These are phyloP conservation scores for Cryphonectria carpinicola DNA, from an alignment of 2,329 filamentous ascomycete genomes.

Conservation along the genomic window DNA sequence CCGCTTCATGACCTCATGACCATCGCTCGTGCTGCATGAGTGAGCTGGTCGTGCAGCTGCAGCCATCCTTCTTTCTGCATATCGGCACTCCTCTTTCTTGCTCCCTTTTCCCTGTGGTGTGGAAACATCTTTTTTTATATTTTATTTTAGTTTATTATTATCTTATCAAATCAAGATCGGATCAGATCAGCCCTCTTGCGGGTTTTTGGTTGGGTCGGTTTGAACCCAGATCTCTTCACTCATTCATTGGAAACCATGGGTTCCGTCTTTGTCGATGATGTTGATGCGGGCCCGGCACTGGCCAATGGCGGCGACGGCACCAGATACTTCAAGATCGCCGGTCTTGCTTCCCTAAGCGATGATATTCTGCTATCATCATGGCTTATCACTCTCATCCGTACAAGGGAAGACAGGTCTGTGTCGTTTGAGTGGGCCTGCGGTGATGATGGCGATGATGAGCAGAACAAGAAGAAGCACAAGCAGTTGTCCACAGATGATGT, in stretches of 20 bases:
- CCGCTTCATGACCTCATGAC: too few relatives aligned
- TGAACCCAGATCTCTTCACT: too few relatives aligned
- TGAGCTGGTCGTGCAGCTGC: background rate
- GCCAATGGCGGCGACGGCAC: conserved; percentile 28
- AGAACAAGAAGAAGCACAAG: conserved; percentile 30
- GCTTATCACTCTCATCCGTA: conserved; percentile 49
- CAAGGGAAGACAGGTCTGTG: conserved; percentile 43
- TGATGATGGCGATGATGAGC: background rate
- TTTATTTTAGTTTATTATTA: background rate
- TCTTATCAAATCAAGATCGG: background rate
- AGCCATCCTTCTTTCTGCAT: background rate
- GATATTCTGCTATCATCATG: conserved; percentile 48
- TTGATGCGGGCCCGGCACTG: conserved; percentile 6
- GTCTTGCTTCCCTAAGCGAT: conserved; percentile 41
- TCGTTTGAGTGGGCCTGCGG: conserved; percentile 46
- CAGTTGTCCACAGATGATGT: conserved; percentile 39
- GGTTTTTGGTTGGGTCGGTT: background rate
- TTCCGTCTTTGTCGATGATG: conserved; percentile 19
- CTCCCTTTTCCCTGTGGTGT: background rate
- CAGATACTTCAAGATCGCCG: conserved; percentile 36
- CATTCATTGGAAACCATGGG: conserved; percentile 9
- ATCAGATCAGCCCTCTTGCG: background rate
- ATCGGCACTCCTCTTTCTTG: background rate
- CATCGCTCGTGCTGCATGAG: background rate
- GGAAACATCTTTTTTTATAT: background rate